Evolutionary conservation across 2,329 filamentous ascomycete species (phyloP), one percentile per base, ranked within the genome.

Genomic region (Sporothrix euskadiensis): DNA sequence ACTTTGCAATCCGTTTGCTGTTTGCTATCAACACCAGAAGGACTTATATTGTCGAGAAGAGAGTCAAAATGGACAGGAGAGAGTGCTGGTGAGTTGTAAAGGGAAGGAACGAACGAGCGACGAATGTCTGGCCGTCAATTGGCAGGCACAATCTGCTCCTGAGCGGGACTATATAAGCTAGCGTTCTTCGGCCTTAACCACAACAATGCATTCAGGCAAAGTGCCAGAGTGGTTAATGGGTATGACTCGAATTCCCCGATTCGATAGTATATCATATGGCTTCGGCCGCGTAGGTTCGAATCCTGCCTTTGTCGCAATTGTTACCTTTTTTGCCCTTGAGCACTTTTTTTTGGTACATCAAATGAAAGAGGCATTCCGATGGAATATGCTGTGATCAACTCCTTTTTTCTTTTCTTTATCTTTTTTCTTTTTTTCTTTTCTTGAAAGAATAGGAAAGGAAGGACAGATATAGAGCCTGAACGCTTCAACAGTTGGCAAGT

Each of bases 191-290:
- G 47, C 4, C 9, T 52, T 54, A 52, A n/a, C 19, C 1, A 10
- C 47, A 69, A 52, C 19, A 54, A 22, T 54, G 22, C 61, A 54
- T 9, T 9, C 3, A 54, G 66, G 66, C 66, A 69, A 69, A 49
- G 52, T 69, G 66, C 66, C 66, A 69, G 66, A 69, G 66, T 69
- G 66, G 66, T 69, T 69, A 69, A 69, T 69, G 66, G 66, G 66
- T 69, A 69, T 54, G 66, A 69, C 66, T 69, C 66, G 66, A 69
- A 69, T 69, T 49, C n/a, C 65, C 65, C 19, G n/a, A 44, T 54
- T 69, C 65, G 65, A 35, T 35, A 35, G 35, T 69, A 66, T 52
- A 69, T 69, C 66, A 54, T 69, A 69, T 69, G 66, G 66, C 66
- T 69, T 69, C 66, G 66, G 66, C 66, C 66, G 66, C 66, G 66